Evolutionary conservation across 495 filamentous ascomycete species (phyloP), one percentile per base, ranked within the genome.

Genomic region (Penicillium turbatum): DNA sequence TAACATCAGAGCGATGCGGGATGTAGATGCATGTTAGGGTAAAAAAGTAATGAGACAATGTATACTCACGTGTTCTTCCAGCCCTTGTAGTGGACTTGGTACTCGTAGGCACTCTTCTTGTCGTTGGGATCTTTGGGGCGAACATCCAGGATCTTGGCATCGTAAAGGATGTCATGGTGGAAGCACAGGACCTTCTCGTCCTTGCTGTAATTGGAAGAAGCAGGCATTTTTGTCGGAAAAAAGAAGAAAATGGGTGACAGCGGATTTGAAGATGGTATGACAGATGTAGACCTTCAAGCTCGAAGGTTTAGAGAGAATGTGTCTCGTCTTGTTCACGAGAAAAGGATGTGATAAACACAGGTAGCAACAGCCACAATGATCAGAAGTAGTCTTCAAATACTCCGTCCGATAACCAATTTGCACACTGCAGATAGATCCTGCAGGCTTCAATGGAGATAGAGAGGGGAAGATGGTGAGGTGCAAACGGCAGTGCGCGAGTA

Each of bases 111-210:
- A 41, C 85, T 88, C 61, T 87, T 87, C 70, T 85, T 85, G 69
- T 89, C 85, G 19, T 80, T 82, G 10, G 78, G 73, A 37, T 87
- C 77, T 40, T 80, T 78, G 47, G 83, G 79, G 50, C 78, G 79
- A 30, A 80, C 69, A 38, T 97, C 92, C 32, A 96, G 76, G 37
- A 98, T 86, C 72, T 97, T 97, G 53, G 93, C 92, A 71, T 98
- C 93, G 66, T 98, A 98, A 15, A 98, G 82, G 64, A 97, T 83
- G 54, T 96, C 91, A 70, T 90, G 87, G 67, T 98, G 93, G 62
- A 98, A 98, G 74, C 93, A 98, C 17, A 98, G 82, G 35, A 95
- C 92, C 61, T 85, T 87, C 75, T 98, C 93, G 62, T 97, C 91
- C 68, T 93, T 93, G 45, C 74, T 73, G 69, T 88, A 98, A 30